Evolutionary conservation across 108 stramenopile species (phyloP).

Genomic region (Nitzschia palea): DNA sequence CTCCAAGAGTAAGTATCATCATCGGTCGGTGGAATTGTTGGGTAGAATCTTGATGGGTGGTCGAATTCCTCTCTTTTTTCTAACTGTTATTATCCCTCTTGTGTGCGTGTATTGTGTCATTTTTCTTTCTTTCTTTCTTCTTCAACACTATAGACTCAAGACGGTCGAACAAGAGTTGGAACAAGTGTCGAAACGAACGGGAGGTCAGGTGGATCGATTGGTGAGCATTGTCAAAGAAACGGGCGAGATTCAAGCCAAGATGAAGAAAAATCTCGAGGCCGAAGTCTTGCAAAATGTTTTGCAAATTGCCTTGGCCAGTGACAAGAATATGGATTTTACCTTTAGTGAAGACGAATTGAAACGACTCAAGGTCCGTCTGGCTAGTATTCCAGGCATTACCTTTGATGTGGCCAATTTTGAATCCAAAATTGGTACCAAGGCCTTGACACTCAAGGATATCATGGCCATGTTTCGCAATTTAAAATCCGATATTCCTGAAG

Average conservation of each 20-base stretch:
- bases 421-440: not conserved
- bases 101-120: too few relatives aligned
- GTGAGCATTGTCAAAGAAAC: constrained; percentile 26
- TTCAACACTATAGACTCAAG: constrained; percentile 8
- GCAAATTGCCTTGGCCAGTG: constrained; percentile 3
- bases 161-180: constrained; percentile 4
- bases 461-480: constrained; percentile 43
- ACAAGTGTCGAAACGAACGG: not conserved
- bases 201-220: constrained; percentile 29
- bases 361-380: constrained; percentile 18
- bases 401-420: constrained; percentile 33
- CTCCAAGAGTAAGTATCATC: constrained; percentile 15
- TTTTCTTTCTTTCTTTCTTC: too few relatives aligned
- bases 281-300: constrained; percentile 35
- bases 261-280: constrained; percentile 26
- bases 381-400: constrained; percentile 21
- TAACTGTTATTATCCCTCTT: too few relatives aligned
- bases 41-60: too few relatives aligned
- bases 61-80: too few relatives aligned
- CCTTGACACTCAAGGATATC: constrained; percentile 22
- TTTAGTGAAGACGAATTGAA: constrained; percentile 14
- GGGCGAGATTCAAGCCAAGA: constrained; percentile 19
- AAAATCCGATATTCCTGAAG: constrained; percentile 19
- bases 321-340: constrained; percentile 27
- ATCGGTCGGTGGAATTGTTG: too few relatives aligned